phyloP scores from a whole-genome alignment of 768 basidiomycete species.

The Leccinum subtestaceum region DNA sequence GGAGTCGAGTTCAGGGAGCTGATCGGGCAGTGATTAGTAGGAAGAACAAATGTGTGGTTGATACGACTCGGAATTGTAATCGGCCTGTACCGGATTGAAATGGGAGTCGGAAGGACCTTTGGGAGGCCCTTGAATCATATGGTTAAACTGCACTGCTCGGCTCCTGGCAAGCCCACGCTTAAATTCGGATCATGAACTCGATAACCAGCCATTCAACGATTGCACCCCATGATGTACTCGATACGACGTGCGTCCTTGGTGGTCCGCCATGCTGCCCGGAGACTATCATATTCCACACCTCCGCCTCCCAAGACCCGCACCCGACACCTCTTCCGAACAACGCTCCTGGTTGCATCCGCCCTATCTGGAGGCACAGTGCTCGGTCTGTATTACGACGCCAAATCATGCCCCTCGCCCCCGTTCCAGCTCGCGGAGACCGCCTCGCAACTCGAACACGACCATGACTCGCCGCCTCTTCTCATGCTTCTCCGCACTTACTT shows the following conservation, averaged over 20 bases:
- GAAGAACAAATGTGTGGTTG: background rate
- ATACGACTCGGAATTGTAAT: background rate
- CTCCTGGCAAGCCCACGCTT: background rate
- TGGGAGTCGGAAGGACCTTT: slow-evolving; percentile 17
- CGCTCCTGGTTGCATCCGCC: slow-evolving; percentile 17
- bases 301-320: slow-evolving; percentile 2
- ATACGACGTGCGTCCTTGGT: slow-evolving; percentile 9
- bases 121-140: background rate
- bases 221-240: slow-evolving; percentile 8
- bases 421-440: slow-evolving; percentile 8
- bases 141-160: background rate
- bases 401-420: slow-evolving; percentile 23
- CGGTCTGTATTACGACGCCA: slow-evolving; percentile 27
- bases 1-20: slow-evolving; percentile 54
- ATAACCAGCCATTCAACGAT: background rate
- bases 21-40: slow-evolving; percentile 23
- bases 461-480: slow-evolving; percentile 27
- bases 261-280: background rate
- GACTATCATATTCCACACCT: slow-evolving; percentile 6
- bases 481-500: slow-evolving; percentile 68
- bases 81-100: background rate
- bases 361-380: slow-evolving; percentile 19
- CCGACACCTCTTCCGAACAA: slow-evolving; percentile 9
- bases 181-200: background rate
- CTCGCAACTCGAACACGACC: background rate